These are phyloP conservation scores for Exophiala xenobiotica DNA, from an alignment of 2,329 filamentous ascomycete species.

Conservation along the genomic window DNA sequence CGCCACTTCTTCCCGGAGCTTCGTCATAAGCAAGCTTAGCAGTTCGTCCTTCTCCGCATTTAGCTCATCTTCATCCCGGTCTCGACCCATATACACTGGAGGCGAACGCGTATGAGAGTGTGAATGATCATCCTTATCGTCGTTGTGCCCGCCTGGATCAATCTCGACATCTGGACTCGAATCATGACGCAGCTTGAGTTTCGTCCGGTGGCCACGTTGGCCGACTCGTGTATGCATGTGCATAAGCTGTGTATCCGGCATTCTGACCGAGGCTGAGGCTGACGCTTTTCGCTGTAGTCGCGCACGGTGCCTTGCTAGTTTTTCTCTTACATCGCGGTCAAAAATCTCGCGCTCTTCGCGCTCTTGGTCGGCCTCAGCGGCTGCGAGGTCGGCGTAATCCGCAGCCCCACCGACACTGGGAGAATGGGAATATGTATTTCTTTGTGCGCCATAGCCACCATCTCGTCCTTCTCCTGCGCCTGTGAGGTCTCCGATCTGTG, in stretches of 20 bases:
- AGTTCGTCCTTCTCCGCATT: conserved; percentile 55
- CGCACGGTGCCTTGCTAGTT: conserved; percentile 26
- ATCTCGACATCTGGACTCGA: background rate
- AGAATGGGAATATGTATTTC: conserved; percentile 9
- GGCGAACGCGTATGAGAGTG: too few species aligned
- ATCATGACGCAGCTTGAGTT: background rate
- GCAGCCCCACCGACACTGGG: conserved; percentile 4
- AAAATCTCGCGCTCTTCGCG: conserved; percentile 25
- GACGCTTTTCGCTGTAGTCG: conserved; percentile 14
- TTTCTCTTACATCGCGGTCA: conserved; percentile 25
- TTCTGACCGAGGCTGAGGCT: background rate
- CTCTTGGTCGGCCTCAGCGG: conserved; percentile 15
- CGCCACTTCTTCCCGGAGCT: conserved; percentile 69
- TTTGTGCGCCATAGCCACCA: conserved; percentile 41
- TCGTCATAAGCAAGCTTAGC: conserved; percentile 66
- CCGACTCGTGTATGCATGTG: background rate
- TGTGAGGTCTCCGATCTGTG: background rate
- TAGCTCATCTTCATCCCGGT: conserved; percentile 22
- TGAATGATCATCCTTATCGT: conserved; percentile 48
- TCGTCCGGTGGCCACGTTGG: background rate
- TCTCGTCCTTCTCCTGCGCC: conserved; percentile 29
- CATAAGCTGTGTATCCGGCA: conserved; percentile 1
- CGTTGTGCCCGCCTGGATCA: conserved; percentile 54
- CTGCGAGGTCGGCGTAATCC: conserved; percentile 25
- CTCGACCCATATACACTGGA: background rate